Evolutionary conservation across 805 yeast species (phyloP), one percentile per base, ranked within the genome.

Genomic region (Starmera amethionina): DNA sequence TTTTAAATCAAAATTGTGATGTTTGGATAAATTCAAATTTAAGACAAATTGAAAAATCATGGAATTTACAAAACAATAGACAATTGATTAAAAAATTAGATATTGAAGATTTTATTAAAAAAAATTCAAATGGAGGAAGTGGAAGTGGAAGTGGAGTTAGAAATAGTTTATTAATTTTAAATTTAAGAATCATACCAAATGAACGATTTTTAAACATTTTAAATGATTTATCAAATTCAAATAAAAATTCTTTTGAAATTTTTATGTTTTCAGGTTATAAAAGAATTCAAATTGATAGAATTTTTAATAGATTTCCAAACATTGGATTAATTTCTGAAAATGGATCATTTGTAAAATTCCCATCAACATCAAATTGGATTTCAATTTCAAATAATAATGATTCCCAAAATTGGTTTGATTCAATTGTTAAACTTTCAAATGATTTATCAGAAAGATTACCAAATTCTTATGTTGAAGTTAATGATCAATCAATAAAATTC

Each of bases 241-340:
- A 86, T 52, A 22, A 22, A 22, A 22, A 22, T 22, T 22, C 27
- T 7, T 22, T 22, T 22, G 65, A 71, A 35, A 88, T 90, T 3
- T 89, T 81, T 54, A 70, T 89, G 4, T 68, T 82, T 41, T 79
- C 88, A 46, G 73, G 76, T 35, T 72, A 79, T 52, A 78, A 77
- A 39, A 69, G 82, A 43, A 59, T 68, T 2, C 84, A 79, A 34
- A 62, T 89, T 53, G 84, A 82, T 45, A 68, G 84, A 40, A 62
- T 77, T 40, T 88, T 80, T 62, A 68, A 81, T 15, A 72, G 86
- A 48, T 70, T 77, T 4, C 75, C 82, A 1, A 75, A 75, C 33
- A 53, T 89, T 28, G 97, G 97, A 0, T 65, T 90, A 39, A 78
- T 90, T 46, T 95, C 96, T 1, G 97, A 89, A 59, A 80, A 82